Conservation (phyloP, 2,329 filamentous ascomycete species). For the Chaetomium sp. region DNA sequence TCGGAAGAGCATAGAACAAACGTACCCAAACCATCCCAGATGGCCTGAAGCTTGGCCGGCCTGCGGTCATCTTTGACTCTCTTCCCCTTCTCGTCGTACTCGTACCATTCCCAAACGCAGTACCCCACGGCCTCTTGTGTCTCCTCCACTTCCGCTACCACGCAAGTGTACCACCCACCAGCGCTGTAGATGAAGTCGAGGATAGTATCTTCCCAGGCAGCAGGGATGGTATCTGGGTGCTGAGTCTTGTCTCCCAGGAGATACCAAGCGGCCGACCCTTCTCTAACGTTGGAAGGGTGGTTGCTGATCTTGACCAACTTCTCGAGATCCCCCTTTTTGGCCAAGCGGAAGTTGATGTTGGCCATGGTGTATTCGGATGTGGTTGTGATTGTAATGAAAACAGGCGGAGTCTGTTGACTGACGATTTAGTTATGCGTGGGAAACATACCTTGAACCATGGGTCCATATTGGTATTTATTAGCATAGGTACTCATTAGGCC, state of each 20-base stretch:
- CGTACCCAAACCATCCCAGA: neutral
- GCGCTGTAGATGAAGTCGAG: neutral
- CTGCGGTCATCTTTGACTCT: neutral
- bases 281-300: neutral
- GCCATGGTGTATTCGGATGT: neutral
- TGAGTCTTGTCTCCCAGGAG: neutral
- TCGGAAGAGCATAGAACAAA: neutral
- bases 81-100: neutral
- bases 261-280: neutral
- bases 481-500: neutral
- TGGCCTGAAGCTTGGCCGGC: neutral
- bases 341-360: neutral
- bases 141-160: neutral
- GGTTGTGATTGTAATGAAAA: neutral
- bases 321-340: neutral
- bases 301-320: neutral
- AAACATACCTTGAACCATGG: neutral
- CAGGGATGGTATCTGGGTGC: neutral
- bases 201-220: neutral
- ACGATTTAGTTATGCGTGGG: neutral
- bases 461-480: neutral
- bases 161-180: neutral
- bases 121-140: neutral
- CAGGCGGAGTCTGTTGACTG: neutral
- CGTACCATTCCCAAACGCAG: neutral